Base-by-base conservation (phyloP, 73 alveolate genomes). In the Symbiodinium pilosum region DNA sequence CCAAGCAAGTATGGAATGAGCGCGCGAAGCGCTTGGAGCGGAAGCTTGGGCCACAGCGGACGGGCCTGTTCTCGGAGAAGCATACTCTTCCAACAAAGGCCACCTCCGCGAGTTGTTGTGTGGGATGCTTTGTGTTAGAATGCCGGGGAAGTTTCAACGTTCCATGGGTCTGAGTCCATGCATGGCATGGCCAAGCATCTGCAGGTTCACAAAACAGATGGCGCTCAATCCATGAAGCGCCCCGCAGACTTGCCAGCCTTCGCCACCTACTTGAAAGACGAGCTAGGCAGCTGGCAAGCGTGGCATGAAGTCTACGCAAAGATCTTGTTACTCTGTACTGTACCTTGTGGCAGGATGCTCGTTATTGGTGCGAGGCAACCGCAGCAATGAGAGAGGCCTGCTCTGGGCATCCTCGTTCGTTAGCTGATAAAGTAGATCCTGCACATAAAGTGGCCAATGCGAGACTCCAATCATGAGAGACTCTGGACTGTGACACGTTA, bases 181-280 rank as follows among this genome's bases (percentile, higher is more conserved):
- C n/a, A 6, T 9, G 59, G 59, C 6, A 47, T 9, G 59, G 21
- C 59, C 59, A 47, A 47, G 39, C 40, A 26, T 32, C 36, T 30
- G 83, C 56, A 86, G 94, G 94, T 42, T 71, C 94, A 86, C 51
- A 86, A n/a, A 34, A 30, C 47, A 32, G 75, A 26, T 73, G 75
- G 47, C 9, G 69, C 16, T 9, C 75, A 40, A 43, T 38, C 36
- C 16, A 11, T 89, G 95, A 59, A 89, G 47, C 95, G 95, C 11
- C 95, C 95, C 12, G 87, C 95, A 40, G 75, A 89, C 47, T 75
- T 89, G 41, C 51, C 95, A n/a, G 75, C 87, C 24, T 89, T 89
- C 68, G 95, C 95, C 26, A 75, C 34, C 34, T 89, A 64, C 71
- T 34, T 89, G 87, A 41, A 89, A 59, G 87, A 54, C 84, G 59